A percentile compares a stretch with the other conserved stretches of the same genome.
Evolutionary conservation across 1,284 basidiomycete species (phyloP).

Genomic region (Spongispora temasekensis): DNA sequence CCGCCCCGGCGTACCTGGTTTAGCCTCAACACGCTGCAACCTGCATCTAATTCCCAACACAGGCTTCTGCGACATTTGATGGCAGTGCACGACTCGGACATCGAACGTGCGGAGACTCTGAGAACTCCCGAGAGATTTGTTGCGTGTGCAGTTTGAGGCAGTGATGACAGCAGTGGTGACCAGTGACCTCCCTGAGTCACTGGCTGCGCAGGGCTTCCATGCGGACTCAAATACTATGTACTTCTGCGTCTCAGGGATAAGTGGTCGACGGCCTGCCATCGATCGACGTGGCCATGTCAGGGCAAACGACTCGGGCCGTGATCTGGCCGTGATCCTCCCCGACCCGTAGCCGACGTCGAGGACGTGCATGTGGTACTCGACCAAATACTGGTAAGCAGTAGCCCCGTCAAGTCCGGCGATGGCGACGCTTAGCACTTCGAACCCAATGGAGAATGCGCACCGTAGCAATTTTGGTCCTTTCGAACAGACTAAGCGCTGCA

Average conservation of each 20-base stretch:
- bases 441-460: no score
- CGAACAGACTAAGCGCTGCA: no score
- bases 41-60: no score
- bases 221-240: constrained; percentile 28
- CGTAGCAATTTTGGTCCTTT: no score
- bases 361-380: constrained; percentile 41
- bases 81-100: constrained; percentile 44
- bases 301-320: constrained; percentile 42
- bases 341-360: constrained; percentile 51
- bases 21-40: no score
- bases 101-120: constrained; percentile 40
- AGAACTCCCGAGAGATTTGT: no score
- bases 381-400: no score
- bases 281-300: constrained; percentile 44
- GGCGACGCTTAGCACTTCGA: no score
- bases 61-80: constrained; percentile 45
- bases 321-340: constrained; percentile 45
- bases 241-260: constrained; percentile 6
- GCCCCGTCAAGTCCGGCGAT: no score
- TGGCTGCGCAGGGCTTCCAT: constrained; percentile 26
- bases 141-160: no score
- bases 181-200: constrained; percentile 34
- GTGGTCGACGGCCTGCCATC: constrained; percentile 42
- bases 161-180: no score
- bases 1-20: no score